These are phyloP conservation scores for Cyathus striatus DNA, from an alignment of 768 basidiomycete species.

Conservation along the genomic window DNA sequence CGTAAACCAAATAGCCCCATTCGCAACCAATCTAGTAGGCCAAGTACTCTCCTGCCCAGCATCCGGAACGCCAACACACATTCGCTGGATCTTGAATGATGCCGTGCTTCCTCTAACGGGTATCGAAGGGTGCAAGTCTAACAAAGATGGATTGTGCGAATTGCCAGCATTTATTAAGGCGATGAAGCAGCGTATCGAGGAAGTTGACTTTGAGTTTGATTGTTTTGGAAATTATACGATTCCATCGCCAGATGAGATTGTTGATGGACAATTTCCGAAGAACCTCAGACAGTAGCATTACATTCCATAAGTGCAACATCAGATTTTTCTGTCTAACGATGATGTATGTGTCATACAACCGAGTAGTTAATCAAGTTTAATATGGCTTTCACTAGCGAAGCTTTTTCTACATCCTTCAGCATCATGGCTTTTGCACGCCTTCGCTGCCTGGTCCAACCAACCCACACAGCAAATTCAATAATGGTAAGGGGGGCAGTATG, in stretches of 20 bases:
- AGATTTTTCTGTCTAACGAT: no score
- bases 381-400: no score
- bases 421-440: no score
- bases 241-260: conserved; percentile 33
- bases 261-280: conserved; percentile 26
- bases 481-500: no score
- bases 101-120: conserved; percentile 65
- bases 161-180: conserved; percentile 55
- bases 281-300: conserved; percentile 1
- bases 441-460: no score
- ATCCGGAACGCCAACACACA: conserved; percentile 29
- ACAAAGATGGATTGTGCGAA: conserved; percentile 59
- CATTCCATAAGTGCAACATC: no score
- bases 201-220: conserved; percentile 60
- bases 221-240: conserved; percentile 51
- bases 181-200: conserved; percentile 48
- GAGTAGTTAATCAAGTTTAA: no score
- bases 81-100: conserved; percentile 73
- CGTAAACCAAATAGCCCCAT: conserved; percentile 26
- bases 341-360: no score
- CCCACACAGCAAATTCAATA: no score
- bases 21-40: conserved; percentile 31
- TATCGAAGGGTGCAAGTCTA: conserved; percentile 51
- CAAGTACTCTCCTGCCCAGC: conserved; percentile 41
- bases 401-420: no score